Evolutionary conservation across 129 eudicot species (phyloP).

Genomic region (Chrysanthemum lavandulifolium): DNA sequence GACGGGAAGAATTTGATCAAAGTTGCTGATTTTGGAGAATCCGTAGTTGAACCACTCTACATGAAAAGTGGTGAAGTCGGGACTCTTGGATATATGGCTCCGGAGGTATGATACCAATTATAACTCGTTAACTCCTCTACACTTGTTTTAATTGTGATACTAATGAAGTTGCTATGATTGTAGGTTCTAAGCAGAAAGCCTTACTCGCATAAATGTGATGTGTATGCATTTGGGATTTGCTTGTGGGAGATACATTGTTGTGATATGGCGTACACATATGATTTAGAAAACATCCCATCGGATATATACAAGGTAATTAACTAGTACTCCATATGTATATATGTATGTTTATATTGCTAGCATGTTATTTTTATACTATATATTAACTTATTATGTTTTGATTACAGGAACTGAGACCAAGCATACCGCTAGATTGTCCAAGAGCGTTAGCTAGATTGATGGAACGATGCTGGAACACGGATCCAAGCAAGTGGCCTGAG

Average conservation of each 20-base stretch:
- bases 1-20: conserved; percentile 35
- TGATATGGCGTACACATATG: conserved; percentile 37
- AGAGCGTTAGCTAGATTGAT: conserved; percentile 33
- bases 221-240: conserved; percentile 49
- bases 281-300: conserved; percentile 28
- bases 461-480: conserved; percentile 44
- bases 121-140: neutral
- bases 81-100: conserved; percentile 60
- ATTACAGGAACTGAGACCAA: conserved; percentile 40
- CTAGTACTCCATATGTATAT: neutral
- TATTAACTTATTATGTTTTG: neutral
- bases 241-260: conserved; percentile 56
- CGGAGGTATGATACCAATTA: conserved; percentile 35
- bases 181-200: conserved; percentile 35
- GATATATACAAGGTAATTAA: conserved; percentile 31
- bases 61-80: conserved; percentile 45
- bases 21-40: conserved; percentile 36
- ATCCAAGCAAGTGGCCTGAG: conserved; percentile 42
- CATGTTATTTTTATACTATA: too few relatives aligned
- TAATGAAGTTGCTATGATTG: neutral
- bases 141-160: neutral
- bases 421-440: conserved; percentile 42
- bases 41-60: conserved; percentile 35
- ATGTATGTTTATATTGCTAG: neutral
- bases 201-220: conserved; percentile 42